Evolutionary conservation across 257 asterid genomes (phyloP).

Genomic region (Plectranthus barbatus): DNA sequence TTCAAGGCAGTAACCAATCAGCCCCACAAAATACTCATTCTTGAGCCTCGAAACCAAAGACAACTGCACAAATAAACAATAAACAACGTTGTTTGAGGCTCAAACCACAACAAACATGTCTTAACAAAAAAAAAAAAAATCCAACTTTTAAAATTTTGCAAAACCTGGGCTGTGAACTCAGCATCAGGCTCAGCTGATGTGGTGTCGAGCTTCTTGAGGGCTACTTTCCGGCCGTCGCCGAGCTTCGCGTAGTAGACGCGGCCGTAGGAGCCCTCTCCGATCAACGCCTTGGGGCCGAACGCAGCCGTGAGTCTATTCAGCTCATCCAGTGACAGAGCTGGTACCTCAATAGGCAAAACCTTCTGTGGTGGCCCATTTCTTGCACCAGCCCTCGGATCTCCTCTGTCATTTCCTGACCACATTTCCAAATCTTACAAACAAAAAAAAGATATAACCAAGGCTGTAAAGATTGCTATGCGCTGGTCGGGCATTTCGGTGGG

Average conservation of each 20-base stretch:
- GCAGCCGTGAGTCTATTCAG: conserved; percentile 49
- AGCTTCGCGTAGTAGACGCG: conserved; percentile 55
- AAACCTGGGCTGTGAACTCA: conserved; percentile 73
- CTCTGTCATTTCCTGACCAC: conserved; percentile 55
- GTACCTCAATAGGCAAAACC: conserved; percentile 74
- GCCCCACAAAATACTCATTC: conserved; percentile 67
- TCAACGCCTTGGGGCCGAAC: conserved; percentile 56
- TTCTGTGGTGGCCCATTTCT: conserved; percentile 77
- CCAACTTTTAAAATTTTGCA: too few relatives aligned
- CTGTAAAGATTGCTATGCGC: too few relatives aligned
- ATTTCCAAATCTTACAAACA: neutral
- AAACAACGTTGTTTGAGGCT: neutral
- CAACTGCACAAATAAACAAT: conserved; percentile 28
- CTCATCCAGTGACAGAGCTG: conserved; percentile 57
- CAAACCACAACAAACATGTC: neutral
- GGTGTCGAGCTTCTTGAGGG: conserved; percentile 73
- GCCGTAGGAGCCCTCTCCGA: conserved; percentile 87
- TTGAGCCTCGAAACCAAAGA: conserved; percentile 76
- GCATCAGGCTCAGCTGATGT: conserved; percentile 77
- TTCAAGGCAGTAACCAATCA: conserved; percentile 82
- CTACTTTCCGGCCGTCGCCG: conserved; percentile 42
- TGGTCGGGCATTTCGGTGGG: too few relatives aligned
- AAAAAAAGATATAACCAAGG: too few relatives aligned
- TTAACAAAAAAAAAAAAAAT: neutral
- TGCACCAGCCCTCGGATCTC: conserved; percentile 68